Percentiles rank a stretch among this genome's conserved stretches.
Conservation (phyloP, 768 basidiomycete genomes). For the Naganishia vishniacii region DNA sequence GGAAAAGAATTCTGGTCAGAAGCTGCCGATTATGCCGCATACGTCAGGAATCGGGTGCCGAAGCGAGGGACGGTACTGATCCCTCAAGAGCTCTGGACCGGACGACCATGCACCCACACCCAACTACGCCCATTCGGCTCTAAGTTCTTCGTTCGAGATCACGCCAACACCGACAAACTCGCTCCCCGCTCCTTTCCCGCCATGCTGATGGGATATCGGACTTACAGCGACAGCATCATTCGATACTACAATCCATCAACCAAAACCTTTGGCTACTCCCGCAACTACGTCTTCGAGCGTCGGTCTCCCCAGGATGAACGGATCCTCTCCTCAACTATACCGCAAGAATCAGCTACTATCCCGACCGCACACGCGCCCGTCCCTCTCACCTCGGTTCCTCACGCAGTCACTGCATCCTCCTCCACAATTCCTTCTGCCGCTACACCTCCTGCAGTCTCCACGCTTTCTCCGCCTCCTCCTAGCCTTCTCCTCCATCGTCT, state of each 20-base stretch:
- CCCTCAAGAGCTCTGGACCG: neutral
- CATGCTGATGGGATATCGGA: conserved; percentile 7
- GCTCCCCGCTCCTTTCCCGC: neutral
- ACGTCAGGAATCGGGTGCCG: conserved; percentile 18
- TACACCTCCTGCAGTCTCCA: too few species aligned
- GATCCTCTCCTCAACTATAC: neutral
- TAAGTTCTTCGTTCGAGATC: conserved; percentile 3
- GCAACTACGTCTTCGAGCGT: neutral
- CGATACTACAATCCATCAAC: too few species aligned
- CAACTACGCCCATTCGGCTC: conserved; percentile 17
- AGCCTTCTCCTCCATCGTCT: too few species aligned
- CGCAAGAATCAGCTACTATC: neutral
- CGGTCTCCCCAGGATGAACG: neutral
- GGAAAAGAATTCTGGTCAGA: conserved; percentile 2
- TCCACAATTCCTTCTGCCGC: too few species aligned
- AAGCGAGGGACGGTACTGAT: neutral
- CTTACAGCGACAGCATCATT: neutral
- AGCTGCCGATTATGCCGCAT: conserved; percentile 10
- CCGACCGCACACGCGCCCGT: neutral
- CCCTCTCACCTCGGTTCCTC: too few species aligned
- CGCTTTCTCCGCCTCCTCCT: too few species aligned
- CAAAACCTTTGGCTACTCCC: neutral
- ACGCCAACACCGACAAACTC: conserved; percentile 6
- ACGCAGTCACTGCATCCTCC: too few species aligned
- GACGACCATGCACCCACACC: neutral